Percentiles rank a stretch among this genome's conserved stretches.
These are phyloP conservation scores for Blastocystis sp. DNA, from an alignment of 352 stramenopile genomes.

Conservation along the genomic window DNA sequence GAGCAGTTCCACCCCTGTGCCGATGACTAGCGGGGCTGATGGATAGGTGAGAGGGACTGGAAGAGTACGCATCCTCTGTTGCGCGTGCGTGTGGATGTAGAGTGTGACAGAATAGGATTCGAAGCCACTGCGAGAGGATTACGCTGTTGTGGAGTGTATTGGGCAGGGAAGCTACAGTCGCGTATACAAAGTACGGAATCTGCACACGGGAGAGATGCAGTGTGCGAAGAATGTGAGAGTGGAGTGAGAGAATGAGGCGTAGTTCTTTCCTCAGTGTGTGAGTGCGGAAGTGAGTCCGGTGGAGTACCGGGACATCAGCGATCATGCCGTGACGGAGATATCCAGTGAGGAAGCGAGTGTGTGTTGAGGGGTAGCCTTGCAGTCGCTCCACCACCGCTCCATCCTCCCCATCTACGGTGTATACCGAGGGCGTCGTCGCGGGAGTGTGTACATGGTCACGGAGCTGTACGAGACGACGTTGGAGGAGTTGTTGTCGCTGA, in stretches of 20 bases:
- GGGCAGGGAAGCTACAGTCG: slow-evolving; percentile 33
- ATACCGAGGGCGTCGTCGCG: slow-evolving; percentile 1
- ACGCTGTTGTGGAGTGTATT: slow-evolving; percentile 13
- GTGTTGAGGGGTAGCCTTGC: neutral
- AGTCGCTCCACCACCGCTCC: neutral
- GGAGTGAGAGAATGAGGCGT: too few relatives aligned
- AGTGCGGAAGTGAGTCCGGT: neutral
- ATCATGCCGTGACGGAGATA: slow-evolving; percentile 9
- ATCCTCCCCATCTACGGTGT: slow-evolving; percentile 1
- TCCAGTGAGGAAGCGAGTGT: neutral
- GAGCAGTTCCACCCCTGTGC: slow-evolving; percentile 19
- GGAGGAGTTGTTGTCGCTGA: neutral
- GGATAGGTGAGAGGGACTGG: neutral
- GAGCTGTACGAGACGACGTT: slow-evolving; percentile 31
- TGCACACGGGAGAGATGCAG: slow-evolving; percentile 6
- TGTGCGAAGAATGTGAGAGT: slow-evolving; percentile 11
- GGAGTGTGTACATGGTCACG: slow-evolving; percentile 32
- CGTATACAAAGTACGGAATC: slow-evolving; percentile 41
- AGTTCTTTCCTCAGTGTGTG: neutral
- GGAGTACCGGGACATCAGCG: neutral
- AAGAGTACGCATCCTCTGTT: neutral
- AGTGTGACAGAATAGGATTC: slow-evolving; percentile 7
- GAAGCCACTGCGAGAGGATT: slow-evolving; percentile 4
- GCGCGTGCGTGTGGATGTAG: neutral
- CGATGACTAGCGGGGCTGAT: neutral